Conservation (phyloP, 2,329 filamentous ascomycete genomes). For the Ceratocystis lukuohia region DNA sequence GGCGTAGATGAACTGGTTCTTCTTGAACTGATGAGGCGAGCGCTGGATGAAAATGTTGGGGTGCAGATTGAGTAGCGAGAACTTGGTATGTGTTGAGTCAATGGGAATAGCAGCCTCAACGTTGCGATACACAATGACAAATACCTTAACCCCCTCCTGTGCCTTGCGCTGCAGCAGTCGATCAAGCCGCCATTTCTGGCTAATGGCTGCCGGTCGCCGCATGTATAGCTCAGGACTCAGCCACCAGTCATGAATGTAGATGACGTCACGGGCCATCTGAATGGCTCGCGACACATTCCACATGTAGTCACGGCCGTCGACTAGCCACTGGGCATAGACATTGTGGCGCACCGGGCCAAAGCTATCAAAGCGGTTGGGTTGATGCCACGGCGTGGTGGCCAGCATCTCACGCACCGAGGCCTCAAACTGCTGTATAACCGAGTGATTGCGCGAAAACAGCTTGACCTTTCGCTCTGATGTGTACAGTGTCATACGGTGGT, state of each 20-base stretch:
- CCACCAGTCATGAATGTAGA: slow-evolving; percentile 99
- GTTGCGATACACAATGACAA: slow-evolving; percentile 95
- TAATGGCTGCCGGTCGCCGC: slow-evolving; percentile 84
- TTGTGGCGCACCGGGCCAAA: slow-evolving; percentile 80
- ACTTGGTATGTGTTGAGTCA: slow-evolving; percentile 96
- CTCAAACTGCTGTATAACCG: slow-evolving; percentile 81
- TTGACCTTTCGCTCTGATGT: slow-evolving; percentile 90
- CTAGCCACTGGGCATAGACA: slow-evolving; percentile 89
- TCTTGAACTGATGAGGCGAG: slow-evolving; percentile 93
- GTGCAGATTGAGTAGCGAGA: slow-evolving; percentile 84
- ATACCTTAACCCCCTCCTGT: slow-evolving; percentile 88
- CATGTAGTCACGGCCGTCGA: slow-evolving; percentile 96
- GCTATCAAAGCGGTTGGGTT: slow-evolving; percentile 76
- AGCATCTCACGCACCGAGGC: slow-evolving; percentile 84
- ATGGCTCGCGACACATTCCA: slow-evolving; percentile 97
- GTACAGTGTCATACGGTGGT: slow-evolving; percentile 75
- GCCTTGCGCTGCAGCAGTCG: slow-evolving; percentile 87
- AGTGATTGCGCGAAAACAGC: slow-evolving; percentile 79
- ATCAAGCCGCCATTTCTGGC: slow-evolving; percentile 94
- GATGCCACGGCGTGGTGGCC: slow-evolving; percentile 66
- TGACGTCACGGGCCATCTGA: slow-evolving; percentile 91
- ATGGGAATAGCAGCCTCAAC: slow-evolving; percentile 95
- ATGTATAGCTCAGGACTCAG: slow-evolving; percentile 91
- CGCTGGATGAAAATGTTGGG: slow-evolving; percentile 93
- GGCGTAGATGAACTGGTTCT: slow-evolving; percentile 98